A percentile compares a stretch with the other conserved stretches of the same genome.
Conservation (phyloP, 2,329 filamentous ascomycete genomes). For the Amphichorda felina region DNA sequence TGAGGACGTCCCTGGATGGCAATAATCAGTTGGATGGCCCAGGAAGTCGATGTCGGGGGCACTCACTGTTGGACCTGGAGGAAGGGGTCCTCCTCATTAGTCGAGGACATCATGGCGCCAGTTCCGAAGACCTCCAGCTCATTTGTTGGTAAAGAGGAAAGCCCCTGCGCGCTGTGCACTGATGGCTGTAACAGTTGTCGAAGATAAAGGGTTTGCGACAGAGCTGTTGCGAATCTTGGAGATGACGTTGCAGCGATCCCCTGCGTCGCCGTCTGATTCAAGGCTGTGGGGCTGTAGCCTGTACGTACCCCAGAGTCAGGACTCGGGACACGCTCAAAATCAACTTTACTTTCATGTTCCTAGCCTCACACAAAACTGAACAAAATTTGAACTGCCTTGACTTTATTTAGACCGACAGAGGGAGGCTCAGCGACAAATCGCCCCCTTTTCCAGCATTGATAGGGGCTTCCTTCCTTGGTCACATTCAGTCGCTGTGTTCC, state of each 20-base stretch:
- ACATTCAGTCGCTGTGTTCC: too few species aligned
- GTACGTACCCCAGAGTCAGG: neutral
- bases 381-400: too few species aligned
- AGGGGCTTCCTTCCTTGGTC: too few species aligned
- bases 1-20: slow-evolving; percentile 64
- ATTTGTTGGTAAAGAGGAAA: neutral
- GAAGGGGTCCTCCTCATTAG: slow-evolving; percentile 57
- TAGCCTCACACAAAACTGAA: too few species aligned
- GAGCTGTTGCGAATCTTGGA: slow-evolving; percentile 5
- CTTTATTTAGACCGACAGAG: too few species aligned
- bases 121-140: too few species aligned
- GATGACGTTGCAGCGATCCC: slow-evolving; percentile 17
- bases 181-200: neutral
- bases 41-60: neutral
- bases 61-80: slow-evolving; percentile 59
- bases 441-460: too few species aligned
- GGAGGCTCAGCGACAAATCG: too few species aligned
- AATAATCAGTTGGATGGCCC: neutral
- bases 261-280: neutral
- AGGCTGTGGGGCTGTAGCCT: neutral
- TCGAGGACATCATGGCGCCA: slow-evolving; percentile 53
- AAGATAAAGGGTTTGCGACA: slow-evolving; percentile 9
- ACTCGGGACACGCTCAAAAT: too few species aligned
- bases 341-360: too few species aligned
- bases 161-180: neutral